Evolutionary conservation across 2,329 filamentous ascomycete species (phyloP).

Genomic region (Penicillium janthinellum): DNA sequence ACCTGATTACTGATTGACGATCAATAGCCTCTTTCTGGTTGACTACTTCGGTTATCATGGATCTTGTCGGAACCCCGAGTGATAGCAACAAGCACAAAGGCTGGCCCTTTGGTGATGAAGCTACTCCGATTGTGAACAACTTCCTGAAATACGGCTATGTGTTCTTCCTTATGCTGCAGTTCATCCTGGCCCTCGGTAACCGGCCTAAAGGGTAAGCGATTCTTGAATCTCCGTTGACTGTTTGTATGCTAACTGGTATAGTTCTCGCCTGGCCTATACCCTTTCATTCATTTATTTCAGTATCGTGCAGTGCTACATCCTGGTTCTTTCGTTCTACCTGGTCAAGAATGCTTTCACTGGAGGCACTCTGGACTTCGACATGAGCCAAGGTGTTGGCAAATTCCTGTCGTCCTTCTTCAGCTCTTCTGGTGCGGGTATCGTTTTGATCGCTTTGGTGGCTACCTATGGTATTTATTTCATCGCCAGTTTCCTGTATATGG

Average conservation of each 20-base stretch:
- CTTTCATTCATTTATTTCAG: conserved; percentile 84
- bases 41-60: conserved; percentile 30
- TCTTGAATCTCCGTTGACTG: neutral
- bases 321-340: conserved; percentile 82
- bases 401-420: conserved; percentile 81
- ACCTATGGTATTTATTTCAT: conserved; percentile 96
- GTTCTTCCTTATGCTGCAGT: conserved; percentile 86
- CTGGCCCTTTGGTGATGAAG: conserved; percentile 29
- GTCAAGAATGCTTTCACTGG: conserved; percentile 76
- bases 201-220: conserved; percentile 75
- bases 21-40: conserved; percentile 28
- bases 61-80: conserved; percentile 30
- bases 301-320: conserved; percentile 82
- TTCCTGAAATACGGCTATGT: conserved; percentile 88
- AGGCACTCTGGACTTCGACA: conserved; percentile 60
- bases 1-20: neutral
- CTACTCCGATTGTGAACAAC: conserved; percentile 79
- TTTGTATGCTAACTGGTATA: neutral
- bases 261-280: conserved; percentile 79
- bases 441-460: conserved; percentile 84
- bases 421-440: conserved; percentile 76
- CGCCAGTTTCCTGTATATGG: conserved; percentile 94
- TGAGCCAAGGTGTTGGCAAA: conserved; percentile 59
- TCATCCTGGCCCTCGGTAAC: conserved; percentile 92
- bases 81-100: conserved; percentile 22